Evolutionary conservation across 1,284 basidiomycete genomes (phyloP).

Genomic region (Tilletia horrida): DNA sequence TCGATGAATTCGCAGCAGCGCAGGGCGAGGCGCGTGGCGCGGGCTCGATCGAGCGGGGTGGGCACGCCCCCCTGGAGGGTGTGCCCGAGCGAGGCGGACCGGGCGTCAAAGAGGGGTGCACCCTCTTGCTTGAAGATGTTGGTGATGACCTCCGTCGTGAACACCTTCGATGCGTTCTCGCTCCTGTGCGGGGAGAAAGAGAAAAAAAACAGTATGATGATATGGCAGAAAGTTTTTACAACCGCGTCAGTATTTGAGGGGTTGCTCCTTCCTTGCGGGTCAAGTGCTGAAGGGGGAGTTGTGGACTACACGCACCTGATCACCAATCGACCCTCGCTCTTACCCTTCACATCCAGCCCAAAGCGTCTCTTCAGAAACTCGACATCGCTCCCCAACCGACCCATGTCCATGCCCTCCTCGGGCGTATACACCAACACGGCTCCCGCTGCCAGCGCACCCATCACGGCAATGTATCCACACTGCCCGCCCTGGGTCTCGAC

Average conservation of each 20-base stretch:
- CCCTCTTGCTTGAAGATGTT: conserved; percentile 95
- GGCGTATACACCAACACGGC: conserved; percentile 92
- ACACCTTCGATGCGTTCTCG: conserved; percentile 81
- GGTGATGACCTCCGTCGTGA: conserved; percentile 85
- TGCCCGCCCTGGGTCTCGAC: conserved; percentile 97
- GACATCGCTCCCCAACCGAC: conserved; percentile 77
- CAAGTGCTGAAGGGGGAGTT: no score
- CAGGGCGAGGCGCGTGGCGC: conserved; percentile 82
- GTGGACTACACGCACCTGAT: conserved; percentile 76
- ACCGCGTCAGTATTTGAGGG: no score
- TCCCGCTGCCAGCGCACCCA: conserved; percentile 91
- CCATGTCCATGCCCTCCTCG: conserved; percentile 79
- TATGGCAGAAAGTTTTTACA: no score
- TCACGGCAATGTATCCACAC: conserved; percentile 89
- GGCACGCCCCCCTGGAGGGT: conserved; percentile 93
- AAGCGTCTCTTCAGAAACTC: conserved; percentile 85
- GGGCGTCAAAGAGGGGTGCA: conserved; percentile 82
- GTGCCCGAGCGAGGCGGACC: conserved; percentile 89
- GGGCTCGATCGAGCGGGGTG: conserved; percentile 85
- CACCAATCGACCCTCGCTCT: conserved; percentile 85
- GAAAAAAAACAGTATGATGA: no score
- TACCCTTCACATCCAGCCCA: conserved; percentile 78
- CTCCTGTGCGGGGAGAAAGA: conserved; percentile 42
- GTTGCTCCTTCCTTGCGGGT: no score
- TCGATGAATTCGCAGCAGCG: conserved; percentile 94